Base-by-base conservation (phyloP, 2,329 filamentous ascomycete genomes). In the Colletotrichum spaethianum region DNA sequence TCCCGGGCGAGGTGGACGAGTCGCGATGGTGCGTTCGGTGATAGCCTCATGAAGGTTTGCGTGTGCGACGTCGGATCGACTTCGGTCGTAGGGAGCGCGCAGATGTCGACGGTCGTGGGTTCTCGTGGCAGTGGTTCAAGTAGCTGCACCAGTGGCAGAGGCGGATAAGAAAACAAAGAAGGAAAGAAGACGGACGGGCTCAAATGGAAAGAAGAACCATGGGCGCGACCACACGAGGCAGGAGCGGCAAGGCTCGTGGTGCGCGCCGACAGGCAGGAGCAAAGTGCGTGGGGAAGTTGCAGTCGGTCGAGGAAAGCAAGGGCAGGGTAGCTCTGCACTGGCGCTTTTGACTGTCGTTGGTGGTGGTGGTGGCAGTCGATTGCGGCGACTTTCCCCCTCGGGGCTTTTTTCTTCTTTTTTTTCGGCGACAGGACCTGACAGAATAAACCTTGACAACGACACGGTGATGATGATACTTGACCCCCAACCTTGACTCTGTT, bases 41-140 rank as follows among this genome's bases (percentile, higher is more conserved):
- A 70, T 46, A 61, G 56, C 73, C 70, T 74, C 73, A 74, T 74
- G 66, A 74, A 73, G 66, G 66, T 72, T 68, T 53, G 64, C 42
- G 50, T 42, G 42, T 72, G 70, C 53, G 70, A 70, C 60, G 65
- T 64, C 60, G 65, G 70, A 59, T 31, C 55, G 53, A 55, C 70
- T 70, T 65, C n/a, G 61, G 67, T 20, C 26, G 40, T 46, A 12
- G 38, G 40, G 38, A 64, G 42, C 44, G 46, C 46, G 60, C n/a
- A 48, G 60, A 38, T 38, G 60, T 40, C 26, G 46, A 16, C 8
- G 26, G 23, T 31, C 36, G 36, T 48, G 42, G 42, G 9, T 6
- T 20, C 18, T 40, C n/a, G 60, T 52, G 46, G 46, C 33, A 18
- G 44, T 50, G 46, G n/a, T 20, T 28, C 23, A 14, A 20, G 23